Evolutionary conservation across 2,329 filamentous ascomycete species (phyloP), one percentile per base, ranked within the genome.

Genomic region (Xylaria sp.): DNA sequence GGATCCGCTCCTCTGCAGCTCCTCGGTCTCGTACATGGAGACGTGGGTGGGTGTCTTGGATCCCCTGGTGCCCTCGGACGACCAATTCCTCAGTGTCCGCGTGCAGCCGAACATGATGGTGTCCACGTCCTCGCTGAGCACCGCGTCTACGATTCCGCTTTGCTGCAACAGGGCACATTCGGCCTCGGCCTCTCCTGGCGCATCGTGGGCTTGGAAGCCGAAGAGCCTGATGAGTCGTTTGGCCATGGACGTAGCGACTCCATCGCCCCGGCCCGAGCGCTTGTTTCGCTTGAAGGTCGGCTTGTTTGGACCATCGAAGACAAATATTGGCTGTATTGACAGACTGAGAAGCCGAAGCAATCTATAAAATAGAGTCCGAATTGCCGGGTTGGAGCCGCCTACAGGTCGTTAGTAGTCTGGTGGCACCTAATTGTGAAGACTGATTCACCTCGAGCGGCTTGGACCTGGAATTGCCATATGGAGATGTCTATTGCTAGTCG

Each of bases 401-500:
- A 38, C 43, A 39, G 34, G 13, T 16, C 38, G 19, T 56, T 6
- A 56, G 48, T 13, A 46, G 37, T 21, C 9, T 37, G 17, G n/a
- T 41, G 2, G n/a, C 26, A 41, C 0, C 9, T 37, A 37, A 19
- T 9, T 24, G 40, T 13, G 29, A 34, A 7, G 11, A 34, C 11
- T 34, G 16, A 13, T 50, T 60, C 48, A 62, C 63, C 91, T 76
- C 86, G 86, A 17, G 90, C 90, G 13, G 91, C 88, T 68, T 96
- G 92, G 11, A 88, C 88, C 68, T 99, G 94, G 68, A 96, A 97
- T 41, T 96, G 89, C 94, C 94, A 99, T 68, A 99, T 97, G 2
- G 92, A 91, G 63, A 96, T 89, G 69, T 99, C 94, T 60, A 99
- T 89, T 38, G 94, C 94, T 43, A 99, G 80, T 39, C 92, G 88